phyloP scores from a whole-genome alignment of 1,284 basidiomycete genomes.

The Leccinum solheimii region DNA sequence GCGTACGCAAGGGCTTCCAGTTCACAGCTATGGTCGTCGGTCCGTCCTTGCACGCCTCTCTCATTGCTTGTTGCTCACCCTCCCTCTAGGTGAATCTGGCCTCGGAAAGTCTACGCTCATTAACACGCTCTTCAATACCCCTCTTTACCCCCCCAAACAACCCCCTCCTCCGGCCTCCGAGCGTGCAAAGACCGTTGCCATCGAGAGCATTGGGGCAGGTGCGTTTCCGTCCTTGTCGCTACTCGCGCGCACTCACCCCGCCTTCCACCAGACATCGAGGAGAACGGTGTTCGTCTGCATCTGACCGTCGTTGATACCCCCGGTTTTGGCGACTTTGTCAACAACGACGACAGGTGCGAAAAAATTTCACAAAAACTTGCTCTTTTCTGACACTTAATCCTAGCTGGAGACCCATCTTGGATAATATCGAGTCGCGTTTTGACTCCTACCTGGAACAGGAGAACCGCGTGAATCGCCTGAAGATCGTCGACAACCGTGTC shows the following conservation, averaged over 20 bases:
- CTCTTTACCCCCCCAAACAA: constrained; percentile 87
- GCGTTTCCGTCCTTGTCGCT: constrained; percentile 13
- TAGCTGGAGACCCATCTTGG: constrained; percentile 96
- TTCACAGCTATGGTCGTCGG: constrained; percentile 97
- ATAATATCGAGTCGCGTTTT: constrained; percentile 95
- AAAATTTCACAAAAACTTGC: constrained; percentile 5
- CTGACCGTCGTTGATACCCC: constrained; percentile 98
- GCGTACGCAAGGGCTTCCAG: constrained; percentile 94
- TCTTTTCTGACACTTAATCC: constrained; percentile 16
- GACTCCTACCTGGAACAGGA: constrained; percentile 97
- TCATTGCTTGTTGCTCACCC: constrained; percentile 22
- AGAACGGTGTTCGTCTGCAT: constrained; percentile 91
- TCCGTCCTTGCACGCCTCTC: constrained; percentile 43
- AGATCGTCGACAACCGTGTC: constrained; percentile 86
- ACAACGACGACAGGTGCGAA: constrained; percentile 90
- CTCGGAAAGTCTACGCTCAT: constrained; percentile 97
- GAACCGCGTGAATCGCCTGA: constrained; percentile 91
- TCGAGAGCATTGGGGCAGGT: constrained; percentile 97
- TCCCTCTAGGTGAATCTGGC: constrained; percentile 83
- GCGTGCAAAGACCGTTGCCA: constrained; percentile 87
- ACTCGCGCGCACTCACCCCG: constrained; percentile 20
- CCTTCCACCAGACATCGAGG: constrained; percentile 82
- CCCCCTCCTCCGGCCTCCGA: constrained; percentile 83
- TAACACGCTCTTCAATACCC: constrained; percentile 96
- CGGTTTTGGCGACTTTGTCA: constrained; percentile 96